phyloP scores from a whole-genome alignment of 305 asterid genomes.

The Rubia balearica region DNA sequence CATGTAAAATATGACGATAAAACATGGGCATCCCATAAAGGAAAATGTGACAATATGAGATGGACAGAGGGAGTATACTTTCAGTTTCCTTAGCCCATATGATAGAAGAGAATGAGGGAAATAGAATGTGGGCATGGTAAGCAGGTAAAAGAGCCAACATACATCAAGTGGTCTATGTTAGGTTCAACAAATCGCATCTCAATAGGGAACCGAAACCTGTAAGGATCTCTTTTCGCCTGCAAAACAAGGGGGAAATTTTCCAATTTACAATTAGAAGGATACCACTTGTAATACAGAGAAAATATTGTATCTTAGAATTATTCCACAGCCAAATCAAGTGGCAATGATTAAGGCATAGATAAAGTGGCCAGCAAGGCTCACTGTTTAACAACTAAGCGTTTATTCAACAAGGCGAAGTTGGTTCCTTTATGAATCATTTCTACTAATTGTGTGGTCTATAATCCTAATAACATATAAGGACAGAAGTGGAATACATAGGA shows the following conservation, averaged over 20 bases:
- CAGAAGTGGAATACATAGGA: not conserved
- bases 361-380: not conserved
- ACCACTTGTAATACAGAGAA: not conserved
- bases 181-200: slow-evolving; percentile 92
- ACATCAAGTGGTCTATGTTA: slow-evolving; percentile 89
- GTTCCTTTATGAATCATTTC: not conserved
- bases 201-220: slow-evolving; percentile 83
- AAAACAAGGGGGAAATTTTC: slow-evolving; percentile 26
- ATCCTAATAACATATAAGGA: not conserved
- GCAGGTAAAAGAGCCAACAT: slow-evolving; percentile 24
- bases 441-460: not conserved
- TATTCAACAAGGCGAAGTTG: not conserved
- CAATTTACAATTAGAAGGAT: not conserved
- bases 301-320: not conserved
- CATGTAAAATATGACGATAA: not conserved
- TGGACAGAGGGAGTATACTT: not conserved
- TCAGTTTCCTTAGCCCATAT: not conserved
- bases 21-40: not conserved
- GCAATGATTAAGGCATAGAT: not conserved
- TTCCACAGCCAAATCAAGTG: slow-evolving; percentile 1
- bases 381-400: not conserved
- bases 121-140: not conserved
- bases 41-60: not conserved
- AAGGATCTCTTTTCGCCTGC: slow-evolving; percentile 97
- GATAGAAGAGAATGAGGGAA: not conserved